Conservation (phyloP, 495 filamentous ascomycete species). For the Xylaria bambusicola region DNA sequence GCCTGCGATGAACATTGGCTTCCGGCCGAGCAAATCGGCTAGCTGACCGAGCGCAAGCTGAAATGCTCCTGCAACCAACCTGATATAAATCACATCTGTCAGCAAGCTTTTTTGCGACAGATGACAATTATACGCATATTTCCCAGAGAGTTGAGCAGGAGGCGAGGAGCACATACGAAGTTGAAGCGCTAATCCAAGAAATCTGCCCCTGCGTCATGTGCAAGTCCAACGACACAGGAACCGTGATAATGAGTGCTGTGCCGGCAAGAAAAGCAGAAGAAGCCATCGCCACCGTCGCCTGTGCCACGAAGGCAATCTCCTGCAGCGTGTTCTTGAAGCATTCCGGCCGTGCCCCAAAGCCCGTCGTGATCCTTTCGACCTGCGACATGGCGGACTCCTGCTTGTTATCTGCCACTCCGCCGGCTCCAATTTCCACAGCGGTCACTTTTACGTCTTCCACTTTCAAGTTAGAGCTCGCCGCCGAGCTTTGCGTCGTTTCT, state of each 20-base stretch:
- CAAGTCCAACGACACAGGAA: constrained; percentile 61
- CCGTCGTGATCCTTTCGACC: constrained; percentile 26
- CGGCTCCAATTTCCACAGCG: neutral
- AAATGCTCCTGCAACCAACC: constrained; percentile 65
- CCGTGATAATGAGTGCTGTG: constrained; percentile 61
- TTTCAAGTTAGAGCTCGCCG: constrained; percentile 5
- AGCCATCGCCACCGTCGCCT: constrained; percentile 69
- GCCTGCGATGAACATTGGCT: constrained; percentile 59
- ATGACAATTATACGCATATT: neutral
- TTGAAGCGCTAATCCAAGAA: constrained; percentile 70
- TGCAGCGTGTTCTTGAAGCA: constrained; percentile 55
- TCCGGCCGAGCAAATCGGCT: constrained; percentile 68
- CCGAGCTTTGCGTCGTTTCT: constrained; percentile 14
- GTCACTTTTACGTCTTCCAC: neutral
- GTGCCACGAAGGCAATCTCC: constrained; percentile 67
- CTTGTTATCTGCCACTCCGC: constrained; percentile 11
- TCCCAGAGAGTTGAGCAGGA: neutral
- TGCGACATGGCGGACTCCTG: constrained; percentile 21
- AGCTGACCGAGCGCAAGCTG: constrained; percentile 68
- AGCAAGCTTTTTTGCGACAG: neutral
- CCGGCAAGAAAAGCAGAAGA: constrained; percentile 63
- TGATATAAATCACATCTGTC: constrained; percentile 23
- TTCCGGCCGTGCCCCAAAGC: constrained; percentile 29
- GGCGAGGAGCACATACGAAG: constrained; percentile 46
- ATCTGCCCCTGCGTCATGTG: constrained; percentile 69